Evolutionary conservation across 1,139 yeast genomes (phyloP), one percentile per base, ranked within the genome.

Genomic region (Yamadazyma dushanensis): DNA sequence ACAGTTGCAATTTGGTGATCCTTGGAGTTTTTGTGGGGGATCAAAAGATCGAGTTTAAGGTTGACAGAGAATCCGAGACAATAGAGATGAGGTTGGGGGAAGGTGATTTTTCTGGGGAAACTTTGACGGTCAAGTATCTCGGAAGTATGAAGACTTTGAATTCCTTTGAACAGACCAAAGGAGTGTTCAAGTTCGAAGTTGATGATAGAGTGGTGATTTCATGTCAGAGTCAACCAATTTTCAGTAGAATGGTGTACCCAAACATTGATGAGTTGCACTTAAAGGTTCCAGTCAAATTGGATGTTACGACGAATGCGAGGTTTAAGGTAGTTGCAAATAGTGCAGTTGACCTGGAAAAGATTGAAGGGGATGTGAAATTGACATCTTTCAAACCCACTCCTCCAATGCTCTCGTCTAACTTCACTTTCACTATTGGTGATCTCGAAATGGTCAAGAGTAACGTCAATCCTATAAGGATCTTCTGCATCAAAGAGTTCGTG

Each of bases 211-310:
- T 61, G 39, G 59, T 83, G 11, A 53, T 83, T 27, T 80, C 88
- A 0, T 81, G 92, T 2, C 90, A 84, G 50, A 70, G 78, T 28
- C 90, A 83, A 53, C 89, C 92, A 0, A 68, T 70, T 21, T 80
- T 71, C 43, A 82, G 87, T 3, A 66, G 82, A 46, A 53, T 54
- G 34, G 71, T 83, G 10, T 79, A 79, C 49, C 92, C 92, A 2
- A 73, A 81, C 44, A 54, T 83, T 15, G 90, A 84, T 51, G 88
- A 82, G 45, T 66, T 77, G 15, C 53, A 63, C n/a, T 55, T 62
- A 26, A 83, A 81, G 49, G 69, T 77, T 4, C 68, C 74, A 1
- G 68, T 80, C 36, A 53, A 68, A 37, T 57, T 84, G 25, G 49
- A 69, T 2, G 56, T 83, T 11, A 70, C 56, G 10, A 70, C 83